Evolutionary conservation across 306 rosid genomes (phyloP), one percentile per base, ranked within the genome.

Genomic region (Cucurbita pepo): DNA sequence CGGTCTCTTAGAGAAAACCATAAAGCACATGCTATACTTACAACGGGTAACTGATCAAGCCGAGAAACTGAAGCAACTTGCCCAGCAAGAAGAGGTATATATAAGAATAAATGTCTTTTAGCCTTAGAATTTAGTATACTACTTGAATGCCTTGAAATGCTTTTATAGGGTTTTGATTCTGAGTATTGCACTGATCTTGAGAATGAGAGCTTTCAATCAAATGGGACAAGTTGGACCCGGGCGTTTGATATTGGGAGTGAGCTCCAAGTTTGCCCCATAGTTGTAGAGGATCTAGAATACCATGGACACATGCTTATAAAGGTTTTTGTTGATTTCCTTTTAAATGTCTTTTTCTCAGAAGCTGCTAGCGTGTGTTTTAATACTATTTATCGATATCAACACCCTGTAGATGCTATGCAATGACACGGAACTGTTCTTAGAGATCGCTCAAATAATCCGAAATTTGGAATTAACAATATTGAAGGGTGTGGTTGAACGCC

Each of bases 221-320:
- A 77, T n/a, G 98, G 96, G 56, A 83, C 89, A 57, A 88, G 87
- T 82, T 82, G 84, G 77, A 90, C 95, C 80, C 80, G 85, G 77
- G 95, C 95, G 61, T 81, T 83, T 76, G 96, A 89, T 51, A 47
- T 86, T 51, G 86, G 85, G 47, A 81, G 77, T 58, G 88, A 81
- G 25, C 85, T 11, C 55, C 86, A 60, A 82, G 61, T 82, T 15
- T 90, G 86, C 77, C 98, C 97, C 63, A 87, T 94, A 56, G 85
- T 90, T 22, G 89, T 94, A 48, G 97, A 94, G 79, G 97, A 94
- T 80, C 90, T 94, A 38, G 92, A 85, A 75, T 56, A 78, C 77
- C 71, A 90, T 9, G 97, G 95, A 30, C 89, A 85, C 80, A 83
- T 94, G 89, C 89, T 87, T 69, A 85, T 90, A 60, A 88, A 94